Evolutionary conservation across 2,329 filamentous ascomycete genomes (phyloP).

Genomic region (Hypoxylon sp.): DNA sequence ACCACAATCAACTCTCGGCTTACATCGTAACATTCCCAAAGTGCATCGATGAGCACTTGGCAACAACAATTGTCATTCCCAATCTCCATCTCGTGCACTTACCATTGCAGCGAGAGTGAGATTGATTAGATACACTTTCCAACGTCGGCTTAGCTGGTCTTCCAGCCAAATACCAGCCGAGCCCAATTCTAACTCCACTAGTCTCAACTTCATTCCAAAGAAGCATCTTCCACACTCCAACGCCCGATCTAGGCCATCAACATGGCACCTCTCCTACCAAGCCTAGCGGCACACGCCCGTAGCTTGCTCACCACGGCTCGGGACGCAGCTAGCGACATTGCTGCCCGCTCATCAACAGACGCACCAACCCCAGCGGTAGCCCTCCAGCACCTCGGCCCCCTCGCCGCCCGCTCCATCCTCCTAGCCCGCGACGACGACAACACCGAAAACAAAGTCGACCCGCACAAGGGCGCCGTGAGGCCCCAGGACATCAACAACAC

Average conservation of each 20-base stretch:
- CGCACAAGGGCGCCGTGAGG: conserved; percentile 65
- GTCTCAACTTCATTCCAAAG: conserved; percentile 31
- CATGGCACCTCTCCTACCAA: conserved; percentile 55
- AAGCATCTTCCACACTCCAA: too few species aligned
- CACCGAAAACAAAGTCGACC: conserved; percentile 55
- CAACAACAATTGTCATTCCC: conserved; percentile 15
- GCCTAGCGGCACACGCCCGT: conserved; percentile 52
- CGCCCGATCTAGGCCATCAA: conserved; percentile 16
- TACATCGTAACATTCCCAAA: conserved; percentile 34
- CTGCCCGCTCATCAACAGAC: conserved; percentile 51
- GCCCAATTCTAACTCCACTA: conserved; percentile 26
- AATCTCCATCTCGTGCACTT: conserved; percentile 14
- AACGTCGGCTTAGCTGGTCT: conserved; percentile 48
- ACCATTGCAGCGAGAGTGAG: conserved; percentile 25
- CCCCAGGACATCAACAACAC: conserved; percentile 74
- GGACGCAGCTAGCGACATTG: conserved; percentile 46
- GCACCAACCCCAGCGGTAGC: conserved; percentile 43
- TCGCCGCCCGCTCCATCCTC: conserved; percentile 62
- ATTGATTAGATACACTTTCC: conserved; percentile 33
- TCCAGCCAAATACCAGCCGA: conserved; percentile 50
- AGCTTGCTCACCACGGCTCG: conserved; percentile 49
- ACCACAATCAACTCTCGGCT: conserved; percentile 12
- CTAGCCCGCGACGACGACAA: conserved; percentile 57
- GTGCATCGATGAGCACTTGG: conserved; percentile 29
- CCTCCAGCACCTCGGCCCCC: conserved; percentile 58